Evolutionary conservation across 2,329 filamentous ascomycete species (phyloP).

Genomic region (Pseudogymnoascus sp.): DNA sequence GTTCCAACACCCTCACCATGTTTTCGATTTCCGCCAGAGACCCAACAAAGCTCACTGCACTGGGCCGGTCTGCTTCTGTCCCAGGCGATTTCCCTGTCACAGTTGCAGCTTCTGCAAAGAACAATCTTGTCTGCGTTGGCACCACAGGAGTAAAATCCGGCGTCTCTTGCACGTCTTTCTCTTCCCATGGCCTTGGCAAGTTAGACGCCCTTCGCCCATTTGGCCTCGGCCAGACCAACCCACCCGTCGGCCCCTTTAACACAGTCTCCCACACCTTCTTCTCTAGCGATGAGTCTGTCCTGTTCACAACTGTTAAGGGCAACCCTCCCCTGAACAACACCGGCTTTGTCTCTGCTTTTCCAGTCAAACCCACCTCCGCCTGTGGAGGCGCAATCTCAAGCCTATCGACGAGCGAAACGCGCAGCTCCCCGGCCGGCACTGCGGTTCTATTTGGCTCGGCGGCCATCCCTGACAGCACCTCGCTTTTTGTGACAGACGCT

Average conservation of each 20-base stretch:
- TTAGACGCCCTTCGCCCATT: slow-evolving; percentile 32
- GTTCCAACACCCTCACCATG: slow-evolving; percentile 44
- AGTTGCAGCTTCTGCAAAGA: not conserved
- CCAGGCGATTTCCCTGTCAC: slow-evolving; percentile 46
- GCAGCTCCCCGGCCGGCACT: slow-evolving; percentile 44
- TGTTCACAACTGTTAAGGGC: slow-evolving; percentile 54
- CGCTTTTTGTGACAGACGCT: slow-evolving; percentile 46
- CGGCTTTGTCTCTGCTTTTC: slow-evolving; percentile 46
- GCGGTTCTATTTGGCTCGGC: slow-evolving; percentile 48
- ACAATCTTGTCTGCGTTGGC: slow-evolving; percentile 35
- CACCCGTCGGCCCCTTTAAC: slow-evolving; percentile 48
- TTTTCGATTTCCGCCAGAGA: slow-evolving; percentile 35
- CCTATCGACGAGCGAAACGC: slow-evolving; percentile 23
- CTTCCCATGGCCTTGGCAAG: not conserved
- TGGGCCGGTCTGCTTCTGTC: slow-evolving; percentile 35
- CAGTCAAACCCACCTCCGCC: slow-evolving; percentile 27
- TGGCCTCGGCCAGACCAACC: slow-evolving; percentile 46
- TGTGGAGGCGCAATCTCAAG: not conserved
- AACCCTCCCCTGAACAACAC: slow-evolving; percentile 44
- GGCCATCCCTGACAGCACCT: slow-evolving; percentile 34
- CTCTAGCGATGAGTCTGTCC: slow-evolving; percentile 40
- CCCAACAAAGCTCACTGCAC: slow-evolving; percentile 35
- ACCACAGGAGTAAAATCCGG: slow-evolving; percentile 37
- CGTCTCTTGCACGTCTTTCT: slow-evolving; percentile 32
- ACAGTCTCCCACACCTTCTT: slow-evolving; percentile 54